Base-by-base conservation (phyloP, 192 early-diverging fungal genomes). In the Coemansia sp. region DNA sequence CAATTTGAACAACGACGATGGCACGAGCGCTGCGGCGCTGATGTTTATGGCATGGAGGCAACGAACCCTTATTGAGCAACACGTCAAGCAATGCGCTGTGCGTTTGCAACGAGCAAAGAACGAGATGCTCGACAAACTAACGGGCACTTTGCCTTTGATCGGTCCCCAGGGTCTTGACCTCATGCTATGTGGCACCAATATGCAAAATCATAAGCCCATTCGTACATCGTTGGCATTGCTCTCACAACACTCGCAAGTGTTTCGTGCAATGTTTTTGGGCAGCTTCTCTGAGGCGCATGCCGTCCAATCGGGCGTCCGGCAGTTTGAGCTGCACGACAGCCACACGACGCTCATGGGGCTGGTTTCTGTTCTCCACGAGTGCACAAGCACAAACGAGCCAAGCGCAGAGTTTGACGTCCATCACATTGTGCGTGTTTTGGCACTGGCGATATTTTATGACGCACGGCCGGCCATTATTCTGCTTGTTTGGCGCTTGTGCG, bases 31-130 rank as follows among this genome's bases (percentile, higher is more conserved):
- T 22, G n/a, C 22, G 29, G 66, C 69, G 39, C 69, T 77, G 2
- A 14, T 67, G 60, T 68, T 68, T 32, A 24, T 77, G 43, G 56
- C 60, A 3, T 77, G 69, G 75, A 12, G 65, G n/a, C 75, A 72
- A 35, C 58, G 57, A 2, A 43, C 27, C 15, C 7, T 50, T 4
- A 22, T 73, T 37, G 35, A 24, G 8, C 25, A n/a, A 15, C 60
- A 60, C 8, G 12, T 64, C 0, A 37, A n/a, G 4, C 9, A 25
- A 5, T 59, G 61, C 14, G 32, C 56, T 0, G 19, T 11, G 43
- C 21, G 17, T 22, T 52, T 64, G 38, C 52, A 32, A 7, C 27
- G 4, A 3, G 12, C 24, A 2, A 53, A 12, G 2, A 19, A 25
- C 29, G 14, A 41, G 25, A 27, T 64, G 23, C 51, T 64, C 7